phyloP scores from a whole-genome alignment of 1,284 basidiomycete genomes.

The Prillingera fragicola region DNA sequence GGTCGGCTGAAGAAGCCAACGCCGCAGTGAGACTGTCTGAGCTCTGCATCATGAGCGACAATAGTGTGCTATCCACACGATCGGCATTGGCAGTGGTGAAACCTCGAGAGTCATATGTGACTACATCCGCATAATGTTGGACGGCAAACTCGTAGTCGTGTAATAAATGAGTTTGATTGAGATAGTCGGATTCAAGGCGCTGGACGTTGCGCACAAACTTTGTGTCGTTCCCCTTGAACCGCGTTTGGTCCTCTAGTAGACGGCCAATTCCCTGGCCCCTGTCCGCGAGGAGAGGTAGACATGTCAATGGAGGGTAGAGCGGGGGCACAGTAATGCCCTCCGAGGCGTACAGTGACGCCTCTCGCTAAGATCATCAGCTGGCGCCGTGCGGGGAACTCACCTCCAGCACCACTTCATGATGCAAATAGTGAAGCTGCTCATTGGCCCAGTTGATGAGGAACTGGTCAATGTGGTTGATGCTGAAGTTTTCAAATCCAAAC shows the following conservation, averaged over 20 bases:
- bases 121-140: slow-evolving; percentile 15
- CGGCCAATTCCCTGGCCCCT: slow-evolving; percentile 7
- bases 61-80: slow-evolving; percentile 15
- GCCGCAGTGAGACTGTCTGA: slow-evolving; percentile 1
- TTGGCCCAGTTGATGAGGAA: slow-evolving; percentile 23
- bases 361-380: no score
- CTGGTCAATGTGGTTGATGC: slow-evolving; percentile 12
- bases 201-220: no score
- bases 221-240: no score
- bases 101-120: slow-evolving; percentile 14
- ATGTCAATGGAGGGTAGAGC: slow-evolving; percentile 8
- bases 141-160: slow-evolving; percentile 17
- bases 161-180: no score
- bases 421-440: slow-evolving; percentile 18
- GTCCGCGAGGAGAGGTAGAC: slow-evolving; percentile 9
- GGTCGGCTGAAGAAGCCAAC: slow-evolving; percentile 11
- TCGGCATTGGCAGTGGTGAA: slow-evolving; percentile 18
- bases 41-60: slow-evolving; percentile 4
- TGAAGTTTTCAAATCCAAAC: slow-evolving; percentile 19
- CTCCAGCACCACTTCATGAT: no score
- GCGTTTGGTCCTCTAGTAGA: slow-evolving; percentile 19
- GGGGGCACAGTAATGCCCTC: slow-evolving; percentile 15
- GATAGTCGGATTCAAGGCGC: no score
- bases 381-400: no score
- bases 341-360: slow-evolving; percentile 11